Base-by-base conservation (phyloP, 768 basidiomycete genomes). In the Lactarius tabidus region DNA sequence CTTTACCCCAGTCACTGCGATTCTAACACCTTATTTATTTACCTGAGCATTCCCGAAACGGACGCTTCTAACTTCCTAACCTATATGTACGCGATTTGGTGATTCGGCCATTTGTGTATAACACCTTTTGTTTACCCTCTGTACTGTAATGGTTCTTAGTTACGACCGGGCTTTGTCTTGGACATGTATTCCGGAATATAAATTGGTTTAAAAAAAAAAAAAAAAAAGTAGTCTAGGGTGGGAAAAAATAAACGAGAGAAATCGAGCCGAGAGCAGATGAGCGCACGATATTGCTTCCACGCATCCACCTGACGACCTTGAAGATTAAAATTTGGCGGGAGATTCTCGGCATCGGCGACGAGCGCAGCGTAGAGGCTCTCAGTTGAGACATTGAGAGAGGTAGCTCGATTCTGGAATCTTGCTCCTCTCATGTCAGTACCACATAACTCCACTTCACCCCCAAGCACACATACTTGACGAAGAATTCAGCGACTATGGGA, bases 401-500 rank as follows among this genome's bases (percentile, higher is more conserved):
- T 72, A 18, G 83, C 81, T 51, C 85, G 79, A 4, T 83, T 74
- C 45, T 78, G 74, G 74, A 81, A 87, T 70, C 85, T 87, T 39
- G 48, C 35, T 57, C 5, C 36, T 17, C 20, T 38, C 23, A 7
- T 20, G 17, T 57, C 3, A 57, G 35, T 9, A 20, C 29, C 36
- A 51, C 14, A 51, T 7, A 17, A 38, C 15, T 35, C 56, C 33
- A n/a, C 38, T 15, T 57, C 6, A 33, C 5, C 35, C 28, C 10
- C 18, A n/a, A 23, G 26, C 7, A 10, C 8, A 71, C 77, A 18
- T 66, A 85, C 84, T 87, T 87, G 35, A 86, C 84, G 65, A 84
- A 83, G 75, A 87, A 87, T 72, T 88, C 86, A 18, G 79, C 82
- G 9, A 88, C 73, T 43, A 88, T 85, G 0, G 85, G 85, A 69